Percentiles rank a stretch among this genome's conserved stretches.
These are phyloP conservation scores for Excoecaria cochinchinensis DNA, from an alignment of 345 rosid species.

Conservation along the genomic window DNA sequence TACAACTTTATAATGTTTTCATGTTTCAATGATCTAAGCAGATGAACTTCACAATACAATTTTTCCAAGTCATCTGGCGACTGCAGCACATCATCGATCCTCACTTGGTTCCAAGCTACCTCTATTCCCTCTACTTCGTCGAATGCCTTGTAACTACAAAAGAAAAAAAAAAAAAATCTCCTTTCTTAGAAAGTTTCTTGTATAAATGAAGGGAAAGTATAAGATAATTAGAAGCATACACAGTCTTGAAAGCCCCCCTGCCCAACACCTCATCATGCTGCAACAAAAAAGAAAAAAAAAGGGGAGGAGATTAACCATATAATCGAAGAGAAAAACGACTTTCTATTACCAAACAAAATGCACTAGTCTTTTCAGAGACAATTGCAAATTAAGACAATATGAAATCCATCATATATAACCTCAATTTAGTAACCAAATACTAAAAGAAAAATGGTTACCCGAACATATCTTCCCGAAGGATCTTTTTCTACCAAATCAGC, in stretches of 20 bases:
- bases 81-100: slow-evolving; percentile 66
- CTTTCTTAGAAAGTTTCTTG: neutral
- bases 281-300: slow-evolving; percentile 16
- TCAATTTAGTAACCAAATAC: neutral
- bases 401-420: neutral
- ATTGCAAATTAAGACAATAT: neutral
- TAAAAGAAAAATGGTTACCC: slow-evolving; percentile 37
- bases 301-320: neutral
- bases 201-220: slow-evolving; percentile 17
- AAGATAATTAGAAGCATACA: slow-evolving; percentile 55
- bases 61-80: slow-evolving; percentile 66
- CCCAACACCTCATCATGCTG: slow-evolving; percentile 83
- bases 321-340: neutral
- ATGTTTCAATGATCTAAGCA: slow-evolving; percentile 70
- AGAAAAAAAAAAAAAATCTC: neutral
- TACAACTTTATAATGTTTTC: slow-evolving; percentile 69
- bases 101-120: slow-evolving; percentile 88
- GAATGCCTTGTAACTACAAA: slow-evolving; percentile 75
- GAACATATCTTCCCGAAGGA: slow-evolving; percentile 70
- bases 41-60: slow-evolving; percentile 75
- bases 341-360: neutral
- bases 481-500: slow-evolving; percentile 49
- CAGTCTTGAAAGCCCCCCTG: slow-evolving; percentile 91
- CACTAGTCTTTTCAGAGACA: neutral
- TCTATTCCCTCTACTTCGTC: slow-evolving; percentile 83